Evolutionary conservation across 768 basidiomycete species (phyloP).

Genomic region (Dacryopinax spathularia): DNA sequence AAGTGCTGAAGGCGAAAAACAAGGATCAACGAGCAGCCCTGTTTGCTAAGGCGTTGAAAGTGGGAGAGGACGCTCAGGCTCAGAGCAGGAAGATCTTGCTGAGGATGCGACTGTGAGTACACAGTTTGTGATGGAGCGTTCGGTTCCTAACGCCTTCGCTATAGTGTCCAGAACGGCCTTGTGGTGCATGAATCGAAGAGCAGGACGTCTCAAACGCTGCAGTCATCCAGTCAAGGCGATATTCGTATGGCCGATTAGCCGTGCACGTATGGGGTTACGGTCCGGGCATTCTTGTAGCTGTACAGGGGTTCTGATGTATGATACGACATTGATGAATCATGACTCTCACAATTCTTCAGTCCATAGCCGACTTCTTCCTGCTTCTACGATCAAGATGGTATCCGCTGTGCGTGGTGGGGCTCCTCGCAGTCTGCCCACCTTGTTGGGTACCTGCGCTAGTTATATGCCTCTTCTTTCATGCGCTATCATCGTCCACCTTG

Average conservation of each 20-base stretch:
- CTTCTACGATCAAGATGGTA: no score
- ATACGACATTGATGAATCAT: no score
- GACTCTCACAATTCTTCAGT: no score
- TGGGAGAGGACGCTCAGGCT: constrained; percentile 54
- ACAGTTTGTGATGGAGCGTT: neutral
- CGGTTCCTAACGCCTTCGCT: neutral
- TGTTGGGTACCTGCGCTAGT: no score
- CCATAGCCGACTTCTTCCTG: no score
- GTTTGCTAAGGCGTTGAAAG: constrained; percentile 59
- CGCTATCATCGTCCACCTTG: no score
- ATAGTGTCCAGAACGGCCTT: neutral
- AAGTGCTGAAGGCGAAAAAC: constrained; percentile 67
- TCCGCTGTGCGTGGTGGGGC: no score
- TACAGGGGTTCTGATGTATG: neutral
- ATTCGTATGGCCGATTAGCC: neutral
- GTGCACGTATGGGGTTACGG: no score
- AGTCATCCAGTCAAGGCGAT: neutral
- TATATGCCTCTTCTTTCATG: no score
- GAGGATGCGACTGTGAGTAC: constrained; percentile 64
- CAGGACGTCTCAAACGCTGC: neutral
- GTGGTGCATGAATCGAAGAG: neutral
- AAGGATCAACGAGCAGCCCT: constrained; percentile 65
- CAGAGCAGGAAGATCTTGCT: constrained; percentile 67
- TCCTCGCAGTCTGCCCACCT: no score
- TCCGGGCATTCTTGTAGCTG: no score